These are phyloP conservation scores for Astrocystis sublimbata DNA, from an alignment of 495 filamentous ascomycete species.

Conservation along the genomic window DNA sequence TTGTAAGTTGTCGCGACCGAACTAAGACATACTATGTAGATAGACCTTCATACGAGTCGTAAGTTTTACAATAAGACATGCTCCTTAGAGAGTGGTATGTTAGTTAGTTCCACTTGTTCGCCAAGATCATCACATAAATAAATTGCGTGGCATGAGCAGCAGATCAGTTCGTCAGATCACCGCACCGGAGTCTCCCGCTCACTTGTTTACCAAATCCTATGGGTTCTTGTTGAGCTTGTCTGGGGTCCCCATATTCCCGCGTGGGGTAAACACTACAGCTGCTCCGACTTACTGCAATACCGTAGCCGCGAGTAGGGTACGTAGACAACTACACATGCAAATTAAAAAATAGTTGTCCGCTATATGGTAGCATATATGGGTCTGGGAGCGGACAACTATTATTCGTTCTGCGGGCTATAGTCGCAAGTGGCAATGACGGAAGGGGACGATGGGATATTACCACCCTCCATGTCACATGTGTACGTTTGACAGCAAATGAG, in stretches of 20 bases:
- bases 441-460: too few species aligned
- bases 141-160: neutral
- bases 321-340: too few species aligned
- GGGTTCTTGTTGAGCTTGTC: too few species aligned
- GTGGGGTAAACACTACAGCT: slow-evolving; percentile 3
- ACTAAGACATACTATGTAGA: neutral
- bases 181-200: neutral
- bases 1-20: neutral
- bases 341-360: too few species aligned
- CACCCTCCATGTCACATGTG: neutral
- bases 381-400: too few species aligned
- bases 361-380: too few species aligned
- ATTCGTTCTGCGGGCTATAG: neutral
- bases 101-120: neutral
- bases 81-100: neutral
- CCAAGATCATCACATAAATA: neutral
- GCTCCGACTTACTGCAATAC: neutral
- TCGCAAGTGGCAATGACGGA: neutral
- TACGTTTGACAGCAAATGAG: neutral
- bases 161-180: neutral
- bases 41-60: neutral
- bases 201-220: neutral
- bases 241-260: slow-evolving; percentile 1
- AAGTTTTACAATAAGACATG: neutral
- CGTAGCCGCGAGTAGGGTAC: too few species aligned